Conservation (phyloP, 1,139 yeast species). For the Taphrina communis region DNA sequence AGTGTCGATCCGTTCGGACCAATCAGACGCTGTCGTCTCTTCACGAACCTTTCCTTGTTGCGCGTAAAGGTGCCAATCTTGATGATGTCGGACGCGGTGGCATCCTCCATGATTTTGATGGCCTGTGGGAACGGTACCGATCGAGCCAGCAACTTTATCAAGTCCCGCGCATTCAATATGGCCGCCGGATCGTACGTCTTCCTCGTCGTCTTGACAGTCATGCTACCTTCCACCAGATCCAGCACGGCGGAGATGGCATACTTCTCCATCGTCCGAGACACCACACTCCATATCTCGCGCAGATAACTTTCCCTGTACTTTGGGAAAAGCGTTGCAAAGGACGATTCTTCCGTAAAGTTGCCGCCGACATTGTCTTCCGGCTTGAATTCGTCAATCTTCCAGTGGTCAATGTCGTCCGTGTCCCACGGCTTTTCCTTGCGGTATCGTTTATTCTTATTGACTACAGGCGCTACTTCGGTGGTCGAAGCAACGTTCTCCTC, state of each 20-base stretch:
- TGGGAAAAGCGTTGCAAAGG: constrained; percentile 93
- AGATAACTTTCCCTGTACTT: constrained; percentile 92
- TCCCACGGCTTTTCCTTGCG: constrained; percentile 58
- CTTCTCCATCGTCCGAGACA: constrained; percentile 75
- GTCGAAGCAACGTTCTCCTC: not conserved
- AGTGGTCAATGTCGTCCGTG: constrained; percentile 83
- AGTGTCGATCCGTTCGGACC: constrained; percentile 98
- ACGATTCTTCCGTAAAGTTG: constrained; percentile 87
- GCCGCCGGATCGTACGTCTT: constrained; percentile 95
- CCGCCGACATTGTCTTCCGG: constrained; percentile 90
- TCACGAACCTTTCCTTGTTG: constrained; percentile 90
- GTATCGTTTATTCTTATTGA: constrained; percentile 41
- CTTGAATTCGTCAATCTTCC: constrained; percentile 87
- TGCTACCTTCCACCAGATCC: constrained; percentile 93
- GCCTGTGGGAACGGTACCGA: constrained; percentile 94
- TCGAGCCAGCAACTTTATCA: constrained; percentile 89
- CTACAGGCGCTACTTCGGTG: constrained; percentile 26
- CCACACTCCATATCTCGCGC: constrained; percentile 91
- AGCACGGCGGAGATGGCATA: constrained; percentile 79
- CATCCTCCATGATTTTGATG: constrained; percentile 80
- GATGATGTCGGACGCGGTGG: constrained; percentile 88
- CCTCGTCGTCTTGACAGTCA: constrained; percentile 94
- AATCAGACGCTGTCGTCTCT: constrained; percentile 92
- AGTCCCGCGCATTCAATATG: constrained; percentile 90
- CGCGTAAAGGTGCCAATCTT: constrained; percentile 89